Base-by-base conservation (phyloP, 1,284 basidiomycete genomes). In the Hemileia vastatrix region DNA sequence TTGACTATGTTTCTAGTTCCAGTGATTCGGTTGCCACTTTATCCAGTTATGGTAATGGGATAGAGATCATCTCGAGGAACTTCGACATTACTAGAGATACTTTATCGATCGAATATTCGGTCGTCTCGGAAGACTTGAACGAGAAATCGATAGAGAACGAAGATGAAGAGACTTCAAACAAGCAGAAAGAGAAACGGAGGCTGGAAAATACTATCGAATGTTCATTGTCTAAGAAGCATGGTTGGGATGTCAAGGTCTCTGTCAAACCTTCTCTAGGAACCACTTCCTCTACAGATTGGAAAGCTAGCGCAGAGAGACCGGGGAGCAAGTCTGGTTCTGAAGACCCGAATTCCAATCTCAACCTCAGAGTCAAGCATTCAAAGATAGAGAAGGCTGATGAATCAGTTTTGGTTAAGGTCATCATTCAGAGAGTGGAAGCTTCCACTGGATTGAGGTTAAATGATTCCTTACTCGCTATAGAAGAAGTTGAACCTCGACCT, bases 391-490 rank as follows among this genome's bases (percentile, higher is more conserved):
- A n/a, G n/a, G 81, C 83, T 45, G 83, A 87, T 67, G 83, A 86
- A 5, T 79, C 91, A 1, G 80, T 91, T 54, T 88, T 90, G 76
- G 86, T 90, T 52, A 81, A 82, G 62, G 77, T 90, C 18, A 80
- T 84, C 9, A 82, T 94, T 63, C 90, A 93, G 75, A 81, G 86
- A n/a, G 90, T 90, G 0, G 77, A 76, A 4, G 84, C 85, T 15
- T 82, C n/a, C n/a, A n/a, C n/a, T n/a, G n/a, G n/a, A n/a, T 79
- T 93, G 6, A 81, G 90, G 45, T 79, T 96, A 50, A 95, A 96
- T 69, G 90, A 91, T 0, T 79, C 88, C 3, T 83, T 84, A 0
- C 85, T 89, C 64, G 74, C 80, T 0, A 81, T 93, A 51, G 81
- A 85, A 65, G 79, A 81, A 32, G 71, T 69, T 80, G 84, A 87